phyloP scores from a whole-genome alignment of 2,329 filamentous ascomycete species.

The Neopestalotiopsis sp. region DNA sequence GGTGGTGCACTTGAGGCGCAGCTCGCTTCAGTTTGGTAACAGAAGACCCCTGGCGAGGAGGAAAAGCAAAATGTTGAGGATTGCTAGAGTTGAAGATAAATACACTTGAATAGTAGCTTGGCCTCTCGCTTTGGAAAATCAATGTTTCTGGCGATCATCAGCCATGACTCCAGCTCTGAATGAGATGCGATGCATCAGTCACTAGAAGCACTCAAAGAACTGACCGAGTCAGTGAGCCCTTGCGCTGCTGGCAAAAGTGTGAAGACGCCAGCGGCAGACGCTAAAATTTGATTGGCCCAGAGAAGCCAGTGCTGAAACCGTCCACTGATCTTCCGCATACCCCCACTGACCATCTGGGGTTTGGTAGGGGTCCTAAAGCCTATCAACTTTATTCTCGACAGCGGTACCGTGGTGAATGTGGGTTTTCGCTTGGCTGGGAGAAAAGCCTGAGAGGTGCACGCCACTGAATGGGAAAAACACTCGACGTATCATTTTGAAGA shows the following conservation, averaged over 20 bases:
- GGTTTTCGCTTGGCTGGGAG: neutral
- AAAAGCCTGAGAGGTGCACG: neutral
- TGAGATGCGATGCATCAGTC: neutral
- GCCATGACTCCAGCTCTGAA: neutral
- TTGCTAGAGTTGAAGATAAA: neutral
- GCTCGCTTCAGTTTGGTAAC: neutral
- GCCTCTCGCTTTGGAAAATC: no score
- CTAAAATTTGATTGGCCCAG: neutral
- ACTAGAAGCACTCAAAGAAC: neutral
- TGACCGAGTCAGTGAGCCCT: neutral
- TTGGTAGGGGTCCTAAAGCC: constrained; percentile 3
- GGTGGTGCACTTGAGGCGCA: no score
- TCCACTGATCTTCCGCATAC: neutral
- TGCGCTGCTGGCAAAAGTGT: neutral
- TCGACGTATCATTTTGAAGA: neutral
- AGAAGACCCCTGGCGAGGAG: neutral
- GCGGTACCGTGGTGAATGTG: neutral
- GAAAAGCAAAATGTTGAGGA: neutral
- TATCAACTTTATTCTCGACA: neutral
- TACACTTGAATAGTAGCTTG: neutral
- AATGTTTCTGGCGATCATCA: neutral
- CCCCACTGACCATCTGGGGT: constrained; percentile 8
- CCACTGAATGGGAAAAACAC: neutral
- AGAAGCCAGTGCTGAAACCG: neutral
- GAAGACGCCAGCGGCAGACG: neutral